Conservation (phyloP, 2,329 filamentous ascomycete genomes). For the Penicillium psychrosexuale region DNA sequence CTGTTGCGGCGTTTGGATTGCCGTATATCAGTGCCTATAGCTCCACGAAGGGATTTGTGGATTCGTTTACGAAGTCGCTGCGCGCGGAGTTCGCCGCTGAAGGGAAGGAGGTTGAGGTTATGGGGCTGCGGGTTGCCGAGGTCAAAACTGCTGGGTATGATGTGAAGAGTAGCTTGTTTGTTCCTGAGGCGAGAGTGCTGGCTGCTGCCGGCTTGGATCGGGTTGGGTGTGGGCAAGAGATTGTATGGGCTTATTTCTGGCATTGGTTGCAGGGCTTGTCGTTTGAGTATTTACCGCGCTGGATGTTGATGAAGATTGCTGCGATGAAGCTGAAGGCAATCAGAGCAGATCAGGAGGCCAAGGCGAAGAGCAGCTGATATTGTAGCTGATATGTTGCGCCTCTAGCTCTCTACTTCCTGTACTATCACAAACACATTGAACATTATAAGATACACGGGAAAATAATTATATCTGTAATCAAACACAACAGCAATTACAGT, state of each 20-base stretch:
- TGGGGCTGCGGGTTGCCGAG: constrained; percentile 37
- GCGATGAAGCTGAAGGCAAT: constrained; percentile 10
- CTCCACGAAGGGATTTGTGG: constrained; percentile 48
- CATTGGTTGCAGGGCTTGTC: constrained; percentile 30
- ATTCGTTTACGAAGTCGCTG: constrained; percentile 41
- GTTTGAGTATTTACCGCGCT: constrained; percentile 18
- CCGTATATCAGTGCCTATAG: constrained; percentile 50
- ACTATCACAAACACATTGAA: background rate
- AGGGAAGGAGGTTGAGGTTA: constrained; percentile 38
- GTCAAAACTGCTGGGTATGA: constrained; percentile 30
- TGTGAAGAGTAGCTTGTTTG: constrained; percentile 22
- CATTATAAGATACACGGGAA: background rate
- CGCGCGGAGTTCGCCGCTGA: constrained; percentile 44
- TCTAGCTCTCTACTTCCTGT: background rate
- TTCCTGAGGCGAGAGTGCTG: constrained; percentile 29
- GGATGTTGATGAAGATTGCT: constrained; percentile 14
- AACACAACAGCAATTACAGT: constrained; percentile 1
- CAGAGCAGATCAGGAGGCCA: constrained; percentile 8
- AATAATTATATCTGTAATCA: background rate
- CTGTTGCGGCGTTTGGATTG: constrained; percentile 45
- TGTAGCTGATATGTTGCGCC: background rate
- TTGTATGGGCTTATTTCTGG: constrained; percentile 33
- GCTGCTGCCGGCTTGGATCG: constrained; percentile 34
- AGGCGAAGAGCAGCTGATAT: constrained; percentile 7
- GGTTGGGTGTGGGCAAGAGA: constrained; percentile 34